Evolutionary conservation across 75 land plant species (phyloP).

Genomic region (Cunninghamia lanceolata): DNA sequence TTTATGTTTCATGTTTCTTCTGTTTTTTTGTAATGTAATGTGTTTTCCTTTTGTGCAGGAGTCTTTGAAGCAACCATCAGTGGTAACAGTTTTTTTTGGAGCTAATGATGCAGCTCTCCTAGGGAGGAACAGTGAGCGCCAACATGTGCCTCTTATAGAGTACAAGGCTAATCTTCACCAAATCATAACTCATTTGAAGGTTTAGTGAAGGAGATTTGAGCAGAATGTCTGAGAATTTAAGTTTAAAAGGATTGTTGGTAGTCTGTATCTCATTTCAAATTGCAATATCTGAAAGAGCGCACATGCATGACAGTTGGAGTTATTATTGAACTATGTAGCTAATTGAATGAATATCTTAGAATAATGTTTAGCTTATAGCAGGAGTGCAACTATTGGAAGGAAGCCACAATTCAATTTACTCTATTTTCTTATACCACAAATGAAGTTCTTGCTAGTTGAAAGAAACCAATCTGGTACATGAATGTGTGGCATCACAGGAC

Average conservation of each 20-base stretch:
- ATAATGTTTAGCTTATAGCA: neutral
- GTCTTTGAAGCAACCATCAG: slow-evolving; percentile 34
- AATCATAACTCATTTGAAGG: slow-evolving; percentile 78
- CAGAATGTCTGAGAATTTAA: neutral
- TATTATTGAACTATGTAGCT: neutral
- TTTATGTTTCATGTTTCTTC: neutral
- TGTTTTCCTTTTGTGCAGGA: slow-evolving; percentile 20
- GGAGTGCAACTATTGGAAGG: neutral
- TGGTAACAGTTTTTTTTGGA: slow-evolving; percentile 77
- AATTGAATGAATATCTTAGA: neutral
- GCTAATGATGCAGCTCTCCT: slow-evolving; percentile 87
- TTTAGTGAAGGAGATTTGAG: slow-evolving; percentile 14
- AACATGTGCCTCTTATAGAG: slow-evolving; percentile 75
- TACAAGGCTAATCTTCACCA: slow-evolving; percentile 67
- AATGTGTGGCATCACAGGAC: neutral
- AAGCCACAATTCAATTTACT: neutral
- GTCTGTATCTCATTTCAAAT: neutral
- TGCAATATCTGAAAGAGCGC: neutral
- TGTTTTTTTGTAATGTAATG: neutral
- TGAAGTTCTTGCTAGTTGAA: neutral
- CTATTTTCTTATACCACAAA: neutral
- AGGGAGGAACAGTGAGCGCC: slow-evolving; percentile 53
- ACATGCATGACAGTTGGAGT: neutral
- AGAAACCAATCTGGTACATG: neutral
- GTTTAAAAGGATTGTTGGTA: neutral